These are phyloP conservation scores for Chalara sp. DNA, from an alignment of 2,329 filamentous ascomycete species.

Conservation along the genomic window DNA sequence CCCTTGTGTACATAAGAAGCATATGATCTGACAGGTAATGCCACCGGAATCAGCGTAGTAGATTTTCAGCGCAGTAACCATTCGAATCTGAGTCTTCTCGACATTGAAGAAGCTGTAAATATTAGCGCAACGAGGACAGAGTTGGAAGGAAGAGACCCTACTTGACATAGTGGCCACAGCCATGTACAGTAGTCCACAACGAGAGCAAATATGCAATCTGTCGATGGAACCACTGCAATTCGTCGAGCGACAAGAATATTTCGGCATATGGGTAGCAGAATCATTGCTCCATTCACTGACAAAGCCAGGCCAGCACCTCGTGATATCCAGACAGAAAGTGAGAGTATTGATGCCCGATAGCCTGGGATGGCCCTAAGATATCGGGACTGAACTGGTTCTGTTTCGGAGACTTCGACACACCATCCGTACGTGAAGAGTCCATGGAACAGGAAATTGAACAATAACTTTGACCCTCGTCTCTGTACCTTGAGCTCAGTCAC, in stretches of 20 bases:
- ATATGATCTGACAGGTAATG: no score
- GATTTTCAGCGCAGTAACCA: no score
- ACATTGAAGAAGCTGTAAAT: constrained; percentile 76
- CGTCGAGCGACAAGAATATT: constrained; percentile 88
- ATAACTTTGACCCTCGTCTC: constrained; percentile 49
- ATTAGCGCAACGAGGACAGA: not conserved
- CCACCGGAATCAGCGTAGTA: no score
- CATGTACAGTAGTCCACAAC: constrained; percentile 71
- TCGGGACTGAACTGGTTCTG: no score
- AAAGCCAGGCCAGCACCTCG: no score
- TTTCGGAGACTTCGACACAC: constrained; percentile 85
- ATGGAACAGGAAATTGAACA: constrained; percentile 81
- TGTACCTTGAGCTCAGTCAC: no score
- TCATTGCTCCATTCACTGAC: constrained; percentile 69
- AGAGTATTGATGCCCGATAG: no score
- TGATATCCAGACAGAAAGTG: constrained; percentile 65
- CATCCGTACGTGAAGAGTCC: constrained; percentile 81
- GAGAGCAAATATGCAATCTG: constrained; percentile 88
- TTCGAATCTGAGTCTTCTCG: no score
- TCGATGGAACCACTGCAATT: constrained; percentile 94
- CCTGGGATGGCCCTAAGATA: no score
- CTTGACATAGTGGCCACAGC: constrained; percentile 87
- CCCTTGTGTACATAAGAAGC: no score
- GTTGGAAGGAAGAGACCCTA: constrained; percentile 34
- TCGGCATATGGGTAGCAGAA: constrained; percentile 89